A percentile compares a stretch with the other conserved stretches of the same genome.
Conservation (phyloP, 2,329 filamentous ascomycete species). For the Neofusicoccum umdonicola region DNA sequence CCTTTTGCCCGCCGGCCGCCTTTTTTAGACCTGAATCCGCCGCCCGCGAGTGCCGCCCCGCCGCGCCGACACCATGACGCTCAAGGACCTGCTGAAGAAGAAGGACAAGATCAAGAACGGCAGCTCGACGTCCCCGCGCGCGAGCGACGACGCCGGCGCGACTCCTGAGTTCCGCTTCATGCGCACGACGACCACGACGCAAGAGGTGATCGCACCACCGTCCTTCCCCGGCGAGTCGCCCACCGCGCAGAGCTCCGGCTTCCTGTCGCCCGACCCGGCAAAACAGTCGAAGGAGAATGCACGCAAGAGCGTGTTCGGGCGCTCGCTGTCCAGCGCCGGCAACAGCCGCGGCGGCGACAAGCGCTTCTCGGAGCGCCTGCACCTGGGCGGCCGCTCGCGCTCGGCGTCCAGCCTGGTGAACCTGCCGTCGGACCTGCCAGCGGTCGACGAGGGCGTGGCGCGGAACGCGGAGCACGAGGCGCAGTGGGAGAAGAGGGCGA, state of each 20-base stretch:
- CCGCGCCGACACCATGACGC: conserved; percentile 49
- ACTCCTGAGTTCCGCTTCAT: conserved; percentile 67
- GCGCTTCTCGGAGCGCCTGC: conserved; percentile 68
- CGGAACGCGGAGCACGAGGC: conserved; percentile 50
- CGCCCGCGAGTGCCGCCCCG: not conserved
- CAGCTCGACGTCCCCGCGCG: not conserved
- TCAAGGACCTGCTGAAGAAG: conserved; percentile 62
- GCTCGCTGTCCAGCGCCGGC: conserved; percentile 27
- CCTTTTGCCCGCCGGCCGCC: not conserved
- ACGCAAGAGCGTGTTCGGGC: conserved; percentile 25
- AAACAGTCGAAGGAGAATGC: conserved; percentile 21
- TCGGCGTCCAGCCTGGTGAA: conserved; percentile 63
- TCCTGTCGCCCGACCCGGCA: not conserved
- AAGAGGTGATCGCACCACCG: conserved; percentile 76
- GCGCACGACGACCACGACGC: conserved; percentile 75
- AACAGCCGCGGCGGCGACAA: conserved; percentile 29
- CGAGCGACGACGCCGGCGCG: conserved; percentile 23
- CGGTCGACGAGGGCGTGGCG: conserved; percentile 54
- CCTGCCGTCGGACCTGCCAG: conserved; percentile 76
- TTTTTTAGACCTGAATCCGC: not conserved
- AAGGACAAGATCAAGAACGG: conserved; percentile 53
- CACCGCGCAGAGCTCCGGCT: not conserved
- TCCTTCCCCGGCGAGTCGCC: conserved; percentile 45
- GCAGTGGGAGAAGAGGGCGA: conserved; percentile 90
- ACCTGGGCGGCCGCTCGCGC: conserved; percentile 55